Evolutionary conservation across 257 asterid genomes (phyloP), one percentile per base, ranked within the genome.

Genomic region (Plantago ovata): DNA sequence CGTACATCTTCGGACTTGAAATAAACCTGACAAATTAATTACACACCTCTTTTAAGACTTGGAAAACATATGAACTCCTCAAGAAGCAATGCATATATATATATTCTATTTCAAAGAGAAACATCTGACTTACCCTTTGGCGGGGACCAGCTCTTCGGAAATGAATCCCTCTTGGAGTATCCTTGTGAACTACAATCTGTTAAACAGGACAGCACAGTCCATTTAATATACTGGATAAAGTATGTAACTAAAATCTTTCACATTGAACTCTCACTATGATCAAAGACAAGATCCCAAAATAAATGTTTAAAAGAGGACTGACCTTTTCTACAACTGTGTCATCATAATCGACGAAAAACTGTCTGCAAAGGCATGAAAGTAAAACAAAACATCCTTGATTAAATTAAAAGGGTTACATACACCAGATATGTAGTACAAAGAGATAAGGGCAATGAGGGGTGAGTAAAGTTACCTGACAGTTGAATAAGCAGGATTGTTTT

Each of bases 131-230:
- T 54, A 82, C 98, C 67, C 60, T 83, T 72, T 92, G 94, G 65
- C 96, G 81, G 68, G 98, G 95, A 62, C 98, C 98, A 15, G 96
- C 96, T 36, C 98, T 95, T 49, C 98, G 81, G 60, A 92, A 92
- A 88, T 92, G 98, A 58, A 21, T 16, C 50, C 98, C 96, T 71
- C 95, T 72, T 20, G 86, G 86, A 52, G 88, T 73, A 66, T 79
- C 79, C 79, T 77, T 82, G 75, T 88, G 98, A 51, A 88, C 95
- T 36, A 92, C 94, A 15, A 84, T 59, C 96, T 90, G 65, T 15
- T 46, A 19, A 28, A 61, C 16, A 62, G 36, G 38, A 45, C n/a
- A 50, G 49, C 54, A 33, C 13, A 10, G 39, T n/a, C 1, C 44
- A 32, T 15, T 14, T 39, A 57, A 20, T 21, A 19, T 49, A 49